Base-by-base conservation (phyloP, 148 eudicot species). In the Persicaria maculosa region DNA sequence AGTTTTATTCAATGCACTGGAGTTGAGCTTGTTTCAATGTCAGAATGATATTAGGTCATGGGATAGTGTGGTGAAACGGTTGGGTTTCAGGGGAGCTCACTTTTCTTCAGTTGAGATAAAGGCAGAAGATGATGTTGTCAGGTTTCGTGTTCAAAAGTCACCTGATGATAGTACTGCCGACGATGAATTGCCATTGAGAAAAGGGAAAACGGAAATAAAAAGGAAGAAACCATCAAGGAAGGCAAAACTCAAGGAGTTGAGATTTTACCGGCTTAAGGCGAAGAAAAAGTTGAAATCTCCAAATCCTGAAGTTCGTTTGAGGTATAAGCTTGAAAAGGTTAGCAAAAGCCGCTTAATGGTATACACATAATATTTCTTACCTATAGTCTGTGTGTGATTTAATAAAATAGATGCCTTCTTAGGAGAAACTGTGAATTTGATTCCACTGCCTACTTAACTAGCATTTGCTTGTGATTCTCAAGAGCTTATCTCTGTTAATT, bases 291-390 rank as follows among this genome's bases (percentile, higher is more conserved):
- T 95, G 90, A 89, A 83, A 58, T 95, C 99, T 65, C 90, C 93
- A 2, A 89, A 92, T 81, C 99, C 99, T 69, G 93, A 86, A 86
- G 92, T 95, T 82, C 84, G 97, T 82, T 90, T 95, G 65, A 79
- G 89, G 76, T 95, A 95, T 83, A 92, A 89, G 82, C 96, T 95
- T 67, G 94, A 78, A 45, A 95, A 95, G 99, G 99, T 92, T 47
- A 43, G 70, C 14, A 40, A 65, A 36, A 40, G 46, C 46, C 40
- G 44, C 9, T 65, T 65, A 17, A 65, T 65, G 11, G 14, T 65
- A 40, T 36, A 15, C 36, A 44, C 70, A 36, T 14, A 40, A 31
- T 31, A 31, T 31, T 31, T 31, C 36, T 31, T 31, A 31, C 9
- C 9, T 55, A 55, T n/a, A 55, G n/a, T 5, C 22, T 20, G 16